Evolutionary conservation across 306 rosid genomes (phyloP).

Genomic region (Castanopsis chinensis): DNA sequence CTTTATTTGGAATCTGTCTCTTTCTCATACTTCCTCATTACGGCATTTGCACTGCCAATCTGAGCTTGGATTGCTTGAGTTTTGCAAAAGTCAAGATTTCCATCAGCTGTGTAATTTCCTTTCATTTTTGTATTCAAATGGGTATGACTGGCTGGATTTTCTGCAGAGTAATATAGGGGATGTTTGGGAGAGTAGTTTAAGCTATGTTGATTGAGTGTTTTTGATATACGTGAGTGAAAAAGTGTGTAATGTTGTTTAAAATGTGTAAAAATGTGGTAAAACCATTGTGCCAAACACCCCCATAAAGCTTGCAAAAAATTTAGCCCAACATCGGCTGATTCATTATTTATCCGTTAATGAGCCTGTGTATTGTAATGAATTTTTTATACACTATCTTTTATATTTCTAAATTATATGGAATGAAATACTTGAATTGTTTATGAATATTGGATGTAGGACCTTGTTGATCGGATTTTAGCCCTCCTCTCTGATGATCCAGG

Average conservation of each 20-base stretch:
- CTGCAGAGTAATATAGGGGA: too few relatives aligned
- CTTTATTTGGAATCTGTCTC: background rate
- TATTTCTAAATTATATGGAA: constrained; percentile 3
- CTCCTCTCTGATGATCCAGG: constrained; percentile 86
- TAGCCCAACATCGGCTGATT: constrained; percentile 1
- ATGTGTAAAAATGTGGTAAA: too few relatives aligned
- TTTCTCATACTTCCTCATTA: background rate
- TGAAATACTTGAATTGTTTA: constrained; percentile 5
- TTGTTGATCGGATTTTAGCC: constrained; percentile 73
- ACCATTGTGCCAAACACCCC: too few relatives aligned
- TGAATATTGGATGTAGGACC: constrained; percentile 64
- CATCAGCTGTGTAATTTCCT: background rate
- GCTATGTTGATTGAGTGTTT: too few relatives aligned
- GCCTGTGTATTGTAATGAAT: background rate
- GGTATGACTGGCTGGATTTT: background rate
- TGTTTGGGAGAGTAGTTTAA: too few relatives aligned
- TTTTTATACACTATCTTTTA: constrained; percentile 9
- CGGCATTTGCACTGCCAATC: background rate
- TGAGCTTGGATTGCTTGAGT: background rate
- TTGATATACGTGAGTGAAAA: too few relatives aligned
- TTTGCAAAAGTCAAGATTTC: background rate
- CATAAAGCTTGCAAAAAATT: background rate
- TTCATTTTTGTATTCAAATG: background rate
- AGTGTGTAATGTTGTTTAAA: too few relatives aligned
- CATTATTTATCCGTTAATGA: background rate